Percentiles rank a stretch among this genome's conserved stretches.
Evolutionary conservation across 2,329 filamentous ascomycete genomes (phyloP).

Genomic region (Coniella lustricola): DNA sequence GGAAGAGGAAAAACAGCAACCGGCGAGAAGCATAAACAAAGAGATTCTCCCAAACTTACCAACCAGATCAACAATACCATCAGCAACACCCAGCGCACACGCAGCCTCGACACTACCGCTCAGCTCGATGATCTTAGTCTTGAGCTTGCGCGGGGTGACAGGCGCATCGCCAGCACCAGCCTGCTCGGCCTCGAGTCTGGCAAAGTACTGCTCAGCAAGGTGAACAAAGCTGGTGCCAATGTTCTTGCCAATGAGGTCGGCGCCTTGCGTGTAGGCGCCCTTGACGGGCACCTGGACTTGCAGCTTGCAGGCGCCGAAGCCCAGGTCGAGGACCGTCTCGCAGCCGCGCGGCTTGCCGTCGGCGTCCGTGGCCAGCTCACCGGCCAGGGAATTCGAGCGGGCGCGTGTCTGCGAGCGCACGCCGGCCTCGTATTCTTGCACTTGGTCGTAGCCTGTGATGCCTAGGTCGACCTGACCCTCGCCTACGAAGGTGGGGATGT

Average conservation of each 20-base stretch:
- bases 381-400: slow-evolving; percentile 35
- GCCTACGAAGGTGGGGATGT: slow-evolving; percentile 95
- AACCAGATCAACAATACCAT: slow-evolving; percentile 95
- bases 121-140: slow-evolving; percentile 86
- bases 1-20: too few species aligned
- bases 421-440: slow-evolving; percentile 77
- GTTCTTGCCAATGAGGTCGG: slow-evolving; percentile 82
- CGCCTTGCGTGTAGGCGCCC: slow-evolving; percentile 60
- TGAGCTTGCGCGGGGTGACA: slow-evolving; percentile 43
- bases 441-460: slow-evolving; percentile 90
- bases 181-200: slow-evolving; percentile 53
- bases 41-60: slow-evolving; percentile 48
- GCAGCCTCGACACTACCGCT: slow-evolving; percentile 96
- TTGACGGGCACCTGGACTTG: slow-evolving; percentile 96
- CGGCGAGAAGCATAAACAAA: too few species aligned
- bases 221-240: slow-evolving; percentile 93
- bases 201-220: slow-evolving; percentile 77
- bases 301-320: slow-evolving; percentile 84
- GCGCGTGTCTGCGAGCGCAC: slow-evolving; percentile 43
- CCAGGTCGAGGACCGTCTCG: slow-evolving; percentile 82
- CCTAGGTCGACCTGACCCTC: slow-evolving; percentile 90
- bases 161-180: too few species aligned
- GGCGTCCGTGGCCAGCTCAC: slow-evolving; percentile 36
- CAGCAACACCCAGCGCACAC: slow-evolving; percentile 88
- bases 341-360: slow-evolving; percentile 50